Evolutionary conservation across 768 basidiomycete genomes (phyloP), one percentile per base, ranked within the genome.

Genomic region (Termitomyces sp.): DNA sequence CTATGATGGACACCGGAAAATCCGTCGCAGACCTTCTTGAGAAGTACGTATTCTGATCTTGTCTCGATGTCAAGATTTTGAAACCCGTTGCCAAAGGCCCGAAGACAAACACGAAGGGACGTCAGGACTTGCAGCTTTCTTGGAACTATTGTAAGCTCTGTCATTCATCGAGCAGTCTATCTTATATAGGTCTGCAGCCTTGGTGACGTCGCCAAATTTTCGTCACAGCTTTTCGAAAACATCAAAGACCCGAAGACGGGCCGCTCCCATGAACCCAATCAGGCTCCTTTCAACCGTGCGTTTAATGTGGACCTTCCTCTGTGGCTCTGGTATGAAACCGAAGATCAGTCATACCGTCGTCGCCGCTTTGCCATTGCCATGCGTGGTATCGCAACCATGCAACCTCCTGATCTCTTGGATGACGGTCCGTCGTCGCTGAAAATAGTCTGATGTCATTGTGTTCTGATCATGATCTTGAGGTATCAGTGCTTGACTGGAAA

Each of bases 1-100:
- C 62, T 10, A 47, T 66, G 20, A 48, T 73, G 15, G 69, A 70
- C 46, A 70, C 66, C 2, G 60, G 63, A 5, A 72, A 71, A 56
- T 56, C 64, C 1, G 61, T 65, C 5, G 53, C 58, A 15, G 70
- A 71, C 1, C 46, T 73, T 7, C 39, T 64, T 10, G 54, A 57
- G 5, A 55, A 62, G 71, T 69, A 33, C 7, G 9, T 2, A 29
- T 29, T 29, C 41, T 25, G 16, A n/a, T 18, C 13, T 4, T 20
- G 15, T 32, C 25, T 32, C 38, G 35, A 13, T 43, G 10, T 25
- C 41, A 43, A 25, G 23, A 6, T 18, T 18, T 10, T 16, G 20
- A n/a, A 6, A 3, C 20, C 11, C 15, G 13, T 6, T 29, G n/a
- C n/a, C n/a, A n/a, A 45, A 71, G 67, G 27, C 66, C 70, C 0